Percentiles rank a stretch among this genome's conserved stretches.
Conservation (phyloP, 108 stramenopile genomes). For the Thalassiosira profunda region DNA sequence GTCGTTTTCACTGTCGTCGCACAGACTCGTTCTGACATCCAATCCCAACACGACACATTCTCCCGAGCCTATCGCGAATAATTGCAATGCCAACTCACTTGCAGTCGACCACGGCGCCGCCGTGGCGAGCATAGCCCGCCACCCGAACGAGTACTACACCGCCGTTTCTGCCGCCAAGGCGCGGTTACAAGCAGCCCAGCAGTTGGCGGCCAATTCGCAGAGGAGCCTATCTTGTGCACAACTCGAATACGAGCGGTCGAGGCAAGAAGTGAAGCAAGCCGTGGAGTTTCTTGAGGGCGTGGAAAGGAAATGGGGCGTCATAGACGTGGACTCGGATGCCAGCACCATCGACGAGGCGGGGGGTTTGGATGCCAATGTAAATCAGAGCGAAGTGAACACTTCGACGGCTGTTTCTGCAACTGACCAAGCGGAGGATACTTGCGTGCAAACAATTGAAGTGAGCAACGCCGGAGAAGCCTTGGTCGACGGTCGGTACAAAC, state of each 20-base stretch:
- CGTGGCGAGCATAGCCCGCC: too few relatives aligned
- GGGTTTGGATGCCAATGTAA: not conserved
- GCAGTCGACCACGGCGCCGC: too few relatives aligned
- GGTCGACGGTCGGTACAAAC: constrained; percentile 8
- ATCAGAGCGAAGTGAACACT: not conserved
- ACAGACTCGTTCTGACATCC: too few relatives aligned
- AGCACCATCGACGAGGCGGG: not conserved
- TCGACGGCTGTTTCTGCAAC: not conserved
- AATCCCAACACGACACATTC: too few relatives aligned
- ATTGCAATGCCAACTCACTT: too few relatives aligned
- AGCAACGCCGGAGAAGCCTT: not conserved
- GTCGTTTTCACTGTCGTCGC: too few relatives aligned
- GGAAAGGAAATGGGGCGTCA: constrained; percentile 17
- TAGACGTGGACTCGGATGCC: constrained; percentile 5
- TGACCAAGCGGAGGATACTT: not conserved
- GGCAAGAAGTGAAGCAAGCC: not conserved
- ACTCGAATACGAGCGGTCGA: not conserved
- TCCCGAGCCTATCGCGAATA: too few relatives aligned
- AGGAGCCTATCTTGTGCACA: not conserved
- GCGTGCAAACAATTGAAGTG: not conserved
- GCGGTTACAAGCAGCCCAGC: not conserved
- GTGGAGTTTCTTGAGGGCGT: not conserved
- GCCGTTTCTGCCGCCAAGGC: constrained; percentile 6
- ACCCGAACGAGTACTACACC: not conserved
- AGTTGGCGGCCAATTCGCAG: too few relatives aligned